These are phyloP conservation scores for Pichia sp. DNA, from an alignment of 1,139 yeast genomes.

Conservation along the genomic window DNA sequence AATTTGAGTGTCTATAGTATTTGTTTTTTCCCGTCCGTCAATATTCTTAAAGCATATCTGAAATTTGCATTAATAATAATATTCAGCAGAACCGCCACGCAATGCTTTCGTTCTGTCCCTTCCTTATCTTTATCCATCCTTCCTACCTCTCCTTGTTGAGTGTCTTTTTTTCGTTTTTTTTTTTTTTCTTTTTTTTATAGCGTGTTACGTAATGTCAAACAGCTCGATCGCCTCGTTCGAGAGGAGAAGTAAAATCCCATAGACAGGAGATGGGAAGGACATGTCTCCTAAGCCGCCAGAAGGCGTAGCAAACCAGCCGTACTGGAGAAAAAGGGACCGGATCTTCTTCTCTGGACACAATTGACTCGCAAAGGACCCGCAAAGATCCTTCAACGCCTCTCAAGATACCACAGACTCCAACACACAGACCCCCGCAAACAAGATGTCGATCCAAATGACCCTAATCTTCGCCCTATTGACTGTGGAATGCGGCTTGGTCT, in stretches of 20 bases:
- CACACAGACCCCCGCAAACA: not conserved
- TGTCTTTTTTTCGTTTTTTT: conserved; percentile 2
- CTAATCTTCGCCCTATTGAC: conserved; percentile 33
- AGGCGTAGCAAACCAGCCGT: not conserved
- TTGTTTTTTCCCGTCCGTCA: not conserved
- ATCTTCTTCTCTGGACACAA: too few species aligned
- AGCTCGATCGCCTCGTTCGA: not conserved
- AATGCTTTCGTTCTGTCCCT: not conserved
- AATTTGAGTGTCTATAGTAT: not conserved
- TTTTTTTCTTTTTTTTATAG: conserved; percentile 1
- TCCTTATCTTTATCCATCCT: not conserved
- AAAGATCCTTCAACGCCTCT: too few species aligned
- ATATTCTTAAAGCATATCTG: not conserved
- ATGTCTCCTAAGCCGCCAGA: not conserved
- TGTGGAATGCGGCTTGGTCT: conserved; percentile 50
- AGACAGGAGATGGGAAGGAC: not conserved
- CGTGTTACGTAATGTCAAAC: not conserved
- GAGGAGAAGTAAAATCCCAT: not conserved
- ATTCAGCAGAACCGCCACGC: not conserved
- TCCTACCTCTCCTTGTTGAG: not conserved
- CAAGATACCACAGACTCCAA: too few species aligned
- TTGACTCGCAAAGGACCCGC: too few species aligned
- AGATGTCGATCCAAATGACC: conserved; percentile 31
- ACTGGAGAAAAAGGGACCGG: too few species aligned
- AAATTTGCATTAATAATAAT: not conserved